Evolutionary conservation across 352 stramenopile genomes (phyloP), one percentile per base, ranked within the genome.

Genomic region (Globisporangium uncinulatum): DNA sequence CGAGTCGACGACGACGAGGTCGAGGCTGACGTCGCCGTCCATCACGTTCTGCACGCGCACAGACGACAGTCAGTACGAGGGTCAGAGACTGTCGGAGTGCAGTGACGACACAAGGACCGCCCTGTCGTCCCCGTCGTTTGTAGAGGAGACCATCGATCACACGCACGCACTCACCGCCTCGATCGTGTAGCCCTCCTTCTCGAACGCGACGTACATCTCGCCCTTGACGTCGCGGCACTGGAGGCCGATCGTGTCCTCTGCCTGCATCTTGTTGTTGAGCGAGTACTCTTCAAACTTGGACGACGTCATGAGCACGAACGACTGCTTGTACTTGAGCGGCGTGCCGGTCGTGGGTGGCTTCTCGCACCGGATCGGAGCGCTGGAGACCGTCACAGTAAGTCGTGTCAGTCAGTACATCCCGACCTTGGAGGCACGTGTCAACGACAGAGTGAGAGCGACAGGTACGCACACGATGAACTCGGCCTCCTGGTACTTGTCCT

Each of bases 181-280:
- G 24, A 67, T 59, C 10, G 66, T 78, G 62, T 61, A 67, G 24
- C 70, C 73, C 11, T 83, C 66, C 51, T 89, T 89, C 56, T 80
- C 72, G 34, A 88, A 53, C 24, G 71, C 54, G 49, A 92, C 63
- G 61, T 80, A 83, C 79, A 90, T 89, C 52, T 89, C 79, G 41
- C 80, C 79, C 64, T 91, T 90, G 63, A 76, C 59, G 36, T 57
- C 59, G 9, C 61, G 63, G 41, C 71, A 54, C 39, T 86, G 74
- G 14, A 89, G 66, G 43, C 74, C 81, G 51, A 92, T 58, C 14
- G 67, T 75, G 31, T 92, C 75, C 32, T 74, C 72, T 32, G 57
- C 65, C 19, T 74, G 48, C 36, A 86, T 81, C 66, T 90, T 90
- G 71, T 88, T 89, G 67, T 88, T 90, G 24, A 92, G 67, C 51